Percentiles rank a stretch among this genome's conserved stretches.
These are phyloP conservation scores for Chlorella sp. DNA, from an alignment of 139 green algal genomes.

Conservation along the genomic window DNA sequence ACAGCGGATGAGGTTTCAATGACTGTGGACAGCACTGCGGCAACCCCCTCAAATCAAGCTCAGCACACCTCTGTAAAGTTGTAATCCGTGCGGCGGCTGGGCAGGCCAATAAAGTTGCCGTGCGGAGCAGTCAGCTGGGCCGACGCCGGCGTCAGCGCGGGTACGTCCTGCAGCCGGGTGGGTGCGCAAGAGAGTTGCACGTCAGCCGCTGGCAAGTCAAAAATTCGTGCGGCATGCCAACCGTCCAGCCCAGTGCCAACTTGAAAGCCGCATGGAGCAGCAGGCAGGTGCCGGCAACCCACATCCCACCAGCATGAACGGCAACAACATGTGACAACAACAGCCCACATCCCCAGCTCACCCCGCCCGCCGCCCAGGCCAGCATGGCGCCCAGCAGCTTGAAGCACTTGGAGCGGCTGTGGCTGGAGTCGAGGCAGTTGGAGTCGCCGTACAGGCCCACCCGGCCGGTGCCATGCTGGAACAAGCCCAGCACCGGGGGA, in stretches of 20 bases:
- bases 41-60: too few species aligned
- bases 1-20: too few species aligned
- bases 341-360: neutral
- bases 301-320: neutral
- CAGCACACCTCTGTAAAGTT: conserved; percentile 56
- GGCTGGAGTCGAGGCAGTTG: conserved; percentile 94
- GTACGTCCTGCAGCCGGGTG: neutral
- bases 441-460: conserved; percentile 87
- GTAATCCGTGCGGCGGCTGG: conserved; percentile 49
- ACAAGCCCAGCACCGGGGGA: conserved; percentile 51
- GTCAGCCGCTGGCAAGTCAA: neutral
- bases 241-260: neutral
- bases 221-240: neutral
- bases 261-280: neutral
- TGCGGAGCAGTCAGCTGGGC: conserved; percentile 27
- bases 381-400: conserved; percentile 62
- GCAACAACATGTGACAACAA: too few species aligned
- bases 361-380: conserved; percentile 29
- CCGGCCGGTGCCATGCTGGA: conserved; percentile 56
- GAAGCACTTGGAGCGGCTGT: conserved; percentile 69
- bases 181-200: neutral
- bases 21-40: too few species aligned
- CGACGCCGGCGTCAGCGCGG: neutral
- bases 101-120: conserved; percentile 42
- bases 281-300: neutral